Conservation (phyloP, 163 green algal genomes). For the Chlorella variabilis region DNA sequence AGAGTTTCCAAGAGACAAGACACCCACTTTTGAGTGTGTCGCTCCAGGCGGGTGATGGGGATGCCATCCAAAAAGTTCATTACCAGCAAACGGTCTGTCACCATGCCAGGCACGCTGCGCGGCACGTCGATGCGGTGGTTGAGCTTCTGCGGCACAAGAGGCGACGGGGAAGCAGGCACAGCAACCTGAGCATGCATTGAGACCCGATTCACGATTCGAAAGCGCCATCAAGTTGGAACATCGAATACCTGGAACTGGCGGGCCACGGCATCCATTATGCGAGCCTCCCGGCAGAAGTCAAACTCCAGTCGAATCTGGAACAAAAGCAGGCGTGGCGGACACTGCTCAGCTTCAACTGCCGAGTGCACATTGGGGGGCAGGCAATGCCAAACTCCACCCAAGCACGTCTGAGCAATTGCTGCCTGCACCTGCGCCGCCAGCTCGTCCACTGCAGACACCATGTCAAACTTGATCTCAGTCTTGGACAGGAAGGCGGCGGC, state of each 20-base stretch:
- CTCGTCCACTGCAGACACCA: constrained; percentile 91
- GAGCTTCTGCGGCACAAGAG: constrained; percentile 43
- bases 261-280: constrained; percentile 88
- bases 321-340: too few species aligned
- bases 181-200: too few species aligned
- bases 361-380: too few species aligned
- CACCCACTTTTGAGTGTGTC: constrained; percentile 28
- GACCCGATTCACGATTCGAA: too few species aligned
- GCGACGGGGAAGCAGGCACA: too few species aligned
- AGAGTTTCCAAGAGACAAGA: too few species aligned
- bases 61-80: constrained; percentile 90
- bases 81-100: constrained; percentile 74
- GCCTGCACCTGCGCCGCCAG: constrained; percentile 62
- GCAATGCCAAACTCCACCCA: too few species aligned
- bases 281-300: constrained; percentile 89
- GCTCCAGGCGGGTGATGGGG: constrained; percentile 64
- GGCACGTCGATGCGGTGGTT: constrained; percentile 64
- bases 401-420: too few species aligned
- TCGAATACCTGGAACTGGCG: constrained; percentile 59
- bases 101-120: constrained; percentile 68
- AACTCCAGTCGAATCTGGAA: constrained; percentile 85
- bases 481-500: constrained; percentile 82
- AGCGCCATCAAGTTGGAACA: too few species aligned
- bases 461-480: constrained; percentile 90
- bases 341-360: not conserved